A percentile compares a stretch with the other conserved stretches of the same genome.
Conservation (phyloP, 1,139 yeast genomes). For the Diutina ranongensis region DNA sequence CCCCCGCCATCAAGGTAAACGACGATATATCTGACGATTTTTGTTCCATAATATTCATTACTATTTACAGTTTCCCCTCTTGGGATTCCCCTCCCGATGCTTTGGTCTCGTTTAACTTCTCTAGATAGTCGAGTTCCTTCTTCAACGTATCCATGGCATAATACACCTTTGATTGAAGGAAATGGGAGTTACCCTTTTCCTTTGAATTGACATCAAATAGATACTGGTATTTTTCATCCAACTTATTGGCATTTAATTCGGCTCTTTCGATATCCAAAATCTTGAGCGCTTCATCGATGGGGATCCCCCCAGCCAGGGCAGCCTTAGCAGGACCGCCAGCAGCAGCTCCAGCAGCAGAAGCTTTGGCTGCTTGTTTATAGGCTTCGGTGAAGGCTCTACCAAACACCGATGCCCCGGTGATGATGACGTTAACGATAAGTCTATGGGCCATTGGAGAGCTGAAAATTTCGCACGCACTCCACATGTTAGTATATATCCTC, state of each 20-base stretch:
- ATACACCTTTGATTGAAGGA: constrained; percentile 82
- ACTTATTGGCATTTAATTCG: constrained; percentile 44
- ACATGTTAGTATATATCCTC: no score
- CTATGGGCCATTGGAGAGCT: constrained; percentile 68
- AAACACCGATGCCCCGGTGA: constrained; percentile 92
- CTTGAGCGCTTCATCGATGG: constrained; percentile 84
- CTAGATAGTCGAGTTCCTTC: constrained; percentile 34
- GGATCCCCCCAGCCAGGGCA: constrained; percentile 57
- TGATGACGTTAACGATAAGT: constrained; percentile 74
- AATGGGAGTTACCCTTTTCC: constrained; percentile 90
- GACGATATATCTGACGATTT: background rate
- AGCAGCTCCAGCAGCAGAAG: constrained; percentile 45
- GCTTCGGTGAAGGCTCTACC: constrained; percentile 97
- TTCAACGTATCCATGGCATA: constrained; percentile 44
- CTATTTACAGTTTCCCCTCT: constrained; percentile 2
- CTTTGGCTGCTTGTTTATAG: constrained; percentile 90
- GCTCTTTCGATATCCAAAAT: constrained; percentile 66
- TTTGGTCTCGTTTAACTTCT: constrained; percentile 21
- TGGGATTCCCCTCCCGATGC: constrained; percentile 8
- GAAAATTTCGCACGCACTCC: background rate
- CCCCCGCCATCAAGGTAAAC: background rate
- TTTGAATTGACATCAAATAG: constrained; percentile 81
- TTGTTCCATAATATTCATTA: background rate
- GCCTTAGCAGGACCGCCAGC: constrained; percentile 42
- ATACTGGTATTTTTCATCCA: constrained; percentile 70